Evolutionary conservation across 2,329 filamentous ascomycete genomes (phyloP), one percentile per base, ranked within the genome.

Genomic region (Arthrobotrys iridis): DNA sequence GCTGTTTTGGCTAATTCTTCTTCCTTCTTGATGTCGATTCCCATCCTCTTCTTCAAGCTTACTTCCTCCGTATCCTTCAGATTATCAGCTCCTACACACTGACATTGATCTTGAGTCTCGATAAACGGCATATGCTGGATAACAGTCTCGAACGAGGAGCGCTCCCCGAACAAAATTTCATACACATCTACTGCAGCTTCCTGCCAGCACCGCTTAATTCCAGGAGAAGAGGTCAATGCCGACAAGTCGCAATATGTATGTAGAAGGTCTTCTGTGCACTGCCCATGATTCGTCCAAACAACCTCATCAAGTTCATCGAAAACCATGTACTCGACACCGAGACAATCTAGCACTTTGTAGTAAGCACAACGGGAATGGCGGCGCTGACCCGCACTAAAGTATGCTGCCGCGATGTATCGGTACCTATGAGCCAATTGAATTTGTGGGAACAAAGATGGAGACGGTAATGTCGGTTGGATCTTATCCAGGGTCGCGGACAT

Each of bases 281-380:
- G 71, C 3, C 71, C 71, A 4, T 75, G 46, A 8, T 59, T 68
- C 4, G 1, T 59, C 20, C 59, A 58, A 15, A 63, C 33, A 4
- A 75, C 45, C 6, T 37, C n/a, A 40, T 75, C 63, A 3, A 50
- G 11, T 2, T 50, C 7, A 5, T 75, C 63, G 10, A 68, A 22
- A 22, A 75, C 15, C 11, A 66, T 35, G 15, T 57, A 75, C 11
- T 68, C 63, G 18, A 68, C 71, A 13, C 57, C 71, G 10, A 64
- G 33, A 46, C 37, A 43, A 46, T 75, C 71, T 6, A 75, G 30
- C 15, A 75, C 63, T 26, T 68, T 75, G 58, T 75, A 75, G 18
- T 58, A 68, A 4, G 71, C 46, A 20, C 71, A 75, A 6, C 46
- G 45, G 20, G 71, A 40, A 20, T 75, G 71, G n/a, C 63, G 71